Conservation (phyloP, 1,284 basidiomycete species). For the Phylloboletellus chloephorus region DNA sequence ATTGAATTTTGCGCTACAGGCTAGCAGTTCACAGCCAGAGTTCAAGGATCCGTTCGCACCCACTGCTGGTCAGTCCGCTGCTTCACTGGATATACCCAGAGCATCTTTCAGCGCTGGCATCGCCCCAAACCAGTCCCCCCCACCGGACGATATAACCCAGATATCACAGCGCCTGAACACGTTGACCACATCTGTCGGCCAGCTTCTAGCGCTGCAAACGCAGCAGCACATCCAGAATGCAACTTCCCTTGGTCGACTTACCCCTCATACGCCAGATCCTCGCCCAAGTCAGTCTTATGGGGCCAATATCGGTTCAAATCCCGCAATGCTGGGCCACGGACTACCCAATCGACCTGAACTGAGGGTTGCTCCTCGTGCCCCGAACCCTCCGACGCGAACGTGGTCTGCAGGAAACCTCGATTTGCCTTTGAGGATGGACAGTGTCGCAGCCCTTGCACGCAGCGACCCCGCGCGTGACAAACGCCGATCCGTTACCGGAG, state of each 20-base stretch:
- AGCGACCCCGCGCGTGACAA: constrained; percentile 51
- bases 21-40: constrained; percentile 47
- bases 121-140: constrained; percentile 60
- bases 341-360: constrained; percentile 58
- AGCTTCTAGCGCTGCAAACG: constrained; percentile 71
- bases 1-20: constrained; percentile 29
- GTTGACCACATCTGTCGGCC: constrained; percentile 81
- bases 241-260: constrained; percentile 39
- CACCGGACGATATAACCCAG: constrained; percentile 66
- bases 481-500: constrained; percentile 63
- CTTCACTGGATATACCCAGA: constrained; percentile 45
- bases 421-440: constrained; percentile 55
- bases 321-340: constrained; percentile 48
- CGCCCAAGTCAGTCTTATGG: constrained; percentile 45
- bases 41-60: constrained; percentile 75
- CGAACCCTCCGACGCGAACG: constrained; percentile 68
- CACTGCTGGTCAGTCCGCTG: constrained; percentile 31
- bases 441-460: constrained; percentile 25
- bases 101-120: constrained; percentile 57
- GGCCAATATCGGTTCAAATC: constrained; percentile 36
- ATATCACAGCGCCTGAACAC: constrained; percentile 79
- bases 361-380: constrained; percentile 47
- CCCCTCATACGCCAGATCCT: constrained; percentile 45
- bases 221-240: constrained; percentile 55
- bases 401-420: constrained; percentile 79